These are phyloP conservation scores for Dichotomopilus funicola DNA, from an alignment of 2,329 filamentous ascomycete genomes.

Conservation along the genomic window DNA sequence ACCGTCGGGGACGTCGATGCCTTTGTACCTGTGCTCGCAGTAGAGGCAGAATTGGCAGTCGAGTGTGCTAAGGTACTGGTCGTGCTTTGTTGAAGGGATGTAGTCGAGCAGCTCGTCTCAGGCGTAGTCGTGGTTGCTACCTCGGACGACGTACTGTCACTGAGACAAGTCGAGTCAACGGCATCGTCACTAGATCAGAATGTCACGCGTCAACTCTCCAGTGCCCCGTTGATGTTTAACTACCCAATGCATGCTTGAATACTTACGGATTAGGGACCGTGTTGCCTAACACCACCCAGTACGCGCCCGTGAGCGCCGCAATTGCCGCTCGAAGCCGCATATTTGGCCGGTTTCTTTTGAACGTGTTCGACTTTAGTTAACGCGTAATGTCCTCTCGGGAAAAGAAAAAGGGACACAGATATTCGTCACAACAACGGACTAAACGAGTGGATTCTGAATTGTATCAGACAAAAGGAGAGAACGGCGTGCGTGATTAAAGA, in stretches of 20 bases:
- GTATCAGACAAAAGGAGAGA: too few relatives aligned
- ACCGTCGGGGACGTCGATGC: neutral
- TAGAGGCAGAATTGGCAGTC: neutral
- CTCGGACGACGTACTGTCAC: neutral
- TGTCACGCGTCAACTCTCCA: neutral
- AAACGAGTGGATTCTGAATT: too few relatives aligned
- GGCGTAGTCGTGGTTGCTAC: neutral
- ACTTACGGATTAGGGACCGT: conserved; percentile 32
- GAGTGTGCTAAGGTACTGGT: neutral
- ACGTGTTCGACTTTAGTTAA: too few relatives aligned
- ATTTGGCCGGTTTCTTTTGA: conserved; percentile 13
- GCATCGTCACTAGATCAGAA: conserved; percentile 8
- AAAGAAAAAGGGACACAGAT: too few relatives aligned
- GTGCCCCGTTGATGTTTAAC: too few relatives aligned
- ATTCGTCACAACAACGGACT: too few relatives aligned
- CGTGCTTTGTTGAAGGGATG: neutral
- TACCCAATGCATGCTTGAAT: neutral
- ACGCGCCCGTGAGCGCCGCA: conserved; percentile 31
- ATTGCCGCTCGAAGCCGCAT: conserved; percentile 36
- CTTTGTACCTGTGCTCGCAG: neutral
- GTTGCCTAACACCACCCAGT: conserved; percentile 30
- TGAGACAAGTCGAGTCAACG: neutral
- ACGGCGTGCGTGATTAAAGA: too few relatives aligned
- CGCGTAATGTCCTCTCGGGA: too few relatives aligned
- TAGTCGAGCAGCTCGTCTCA: neutral